Conservation (phyloP, 768 basidiomycete species). For the Podaxis rugospora region DNA sequence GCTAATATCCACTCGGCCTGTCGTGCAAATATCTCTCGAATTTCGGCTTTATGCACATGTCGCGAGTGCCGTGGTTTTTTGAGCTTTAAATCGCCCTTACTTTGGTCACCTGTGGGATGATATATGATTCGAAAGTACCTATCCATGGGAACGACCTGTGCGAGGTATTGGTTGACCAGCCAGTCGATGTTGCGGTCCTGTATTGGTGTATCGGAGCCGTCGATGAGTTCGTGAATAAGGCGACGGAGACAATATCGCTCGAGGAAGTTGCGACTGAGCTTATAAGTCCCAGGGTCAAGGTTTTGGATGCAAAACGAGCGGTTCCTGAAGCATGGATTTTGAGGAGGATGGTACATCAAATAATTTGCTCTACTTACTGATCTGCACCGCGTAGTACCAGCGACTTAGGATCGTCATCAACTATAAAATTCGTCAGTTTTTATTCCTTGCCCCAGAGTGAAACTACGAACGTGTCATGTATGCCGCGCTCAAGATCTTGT, state of each 20-base stretch:
- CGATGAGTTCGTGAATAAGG: conserved; percentile 42
- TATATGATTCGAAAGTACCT: conserved; percentile 28
- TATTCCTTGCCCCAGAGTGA: neutral
- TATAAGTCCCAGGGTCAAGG: conserved; percentile 40
- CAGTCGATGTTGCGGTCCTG: conserved; percentile 43
- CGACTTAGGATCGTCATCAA: conserved; percentile 11
- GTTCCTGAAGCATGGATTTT: conserved; percentile 21
- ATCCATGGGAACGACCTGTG: conserved; percentile 20
- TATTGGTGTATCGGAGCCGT: conserved; percentile 26
- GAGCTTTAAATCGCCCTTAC: conserved; percentile 20
- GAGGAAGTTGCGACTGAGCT: conserved; percentile 43
- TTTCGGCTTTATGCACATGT: conserved; percentile 44
- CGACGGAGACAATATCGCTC: conserved; percentile 45
- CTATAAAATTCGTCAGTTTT: conserved; percentile 4
- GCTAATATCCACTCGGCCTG: conserved; percentile 59
- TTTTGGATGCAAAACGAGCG: conserved; percentile 42
- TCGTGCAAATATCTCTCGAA: conserved; percentile 46
- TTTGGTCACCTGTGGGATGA: conserved; percentile 14
- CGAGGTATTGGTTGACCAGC: conserved; percentile 41
- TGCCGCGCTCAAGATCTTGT: conserved; percentile 32
- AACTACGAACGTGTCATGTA: conserved; percentile 35
- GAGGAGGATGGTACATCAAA: neutral
- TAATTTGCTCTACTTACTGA: conserved; percentile 17
- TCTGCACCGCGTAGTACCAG: conserved; percentile 13
- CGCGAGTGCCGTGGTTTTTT: conserved; percentile 37